phyloP scores from a whole-genome alignment of 2,329 filamentous ascomycete genomes.

The Colletotrichum sp. region DNA sequence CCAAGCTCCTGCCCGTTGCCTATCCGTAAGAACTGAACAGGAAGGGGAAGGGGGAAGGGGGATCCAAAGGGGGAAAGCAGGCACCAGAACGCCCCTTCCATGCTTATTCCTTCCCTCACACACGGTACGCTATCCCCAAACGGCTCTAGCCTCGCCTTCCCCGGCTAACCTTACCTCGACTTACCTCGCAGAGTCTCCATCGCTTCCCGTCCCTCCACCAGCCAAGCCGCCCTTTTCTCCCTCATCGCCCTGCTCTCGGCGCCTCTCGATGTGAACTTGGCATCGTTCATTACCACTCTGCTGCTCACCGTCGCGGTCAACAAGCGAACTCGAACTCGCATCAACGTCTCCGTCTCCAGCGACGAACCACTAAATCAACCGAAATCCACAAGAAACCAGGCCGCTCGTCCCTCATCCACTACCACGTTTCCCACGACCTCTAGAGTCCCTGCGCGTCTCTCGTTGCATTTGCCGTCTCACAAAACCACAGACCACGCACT shows the following conservation, averaged over 20 bases:
- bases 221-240: neutral
- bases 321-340: neutral
- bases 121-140: neutral
- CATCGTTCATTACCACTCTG: neutral
- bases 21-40: neutral
- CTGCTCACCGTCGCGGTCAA: neutral
- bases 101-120: slow-evolving; percentile 7
- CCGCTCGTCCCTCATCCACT: neutral
- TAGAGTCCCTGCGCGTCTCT: slow-evolving; percentile 2
- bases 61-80: neutral
- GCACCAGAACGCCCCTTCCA: neutral
- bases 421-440: neutral
- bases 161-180: slow-evolving; percentile 18
- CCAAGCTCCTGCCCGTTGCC: neutral
- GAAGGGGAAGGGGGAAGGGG: neutral
- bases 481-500: neutral
- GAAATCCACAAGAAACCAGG: neutral
- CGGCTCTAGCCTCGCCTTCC: neutral
- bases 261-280: neutral
- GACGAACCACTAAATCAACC: neutral
- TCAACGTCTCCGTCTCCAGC: neutral
- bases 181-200: slow-evolving; percentile 8
- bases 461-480: slow-evolving; percentile 20
- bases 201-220: slow-evolving; percentile 20
- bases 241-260: neutral